A percentile compares a stretch with the other conserved stretches of the same genome.
phyloP scores from a whole-genome alignment of 2,329 filamentous ascomycete genomes.

The Aspergillus quadrilineatus region DNA sequence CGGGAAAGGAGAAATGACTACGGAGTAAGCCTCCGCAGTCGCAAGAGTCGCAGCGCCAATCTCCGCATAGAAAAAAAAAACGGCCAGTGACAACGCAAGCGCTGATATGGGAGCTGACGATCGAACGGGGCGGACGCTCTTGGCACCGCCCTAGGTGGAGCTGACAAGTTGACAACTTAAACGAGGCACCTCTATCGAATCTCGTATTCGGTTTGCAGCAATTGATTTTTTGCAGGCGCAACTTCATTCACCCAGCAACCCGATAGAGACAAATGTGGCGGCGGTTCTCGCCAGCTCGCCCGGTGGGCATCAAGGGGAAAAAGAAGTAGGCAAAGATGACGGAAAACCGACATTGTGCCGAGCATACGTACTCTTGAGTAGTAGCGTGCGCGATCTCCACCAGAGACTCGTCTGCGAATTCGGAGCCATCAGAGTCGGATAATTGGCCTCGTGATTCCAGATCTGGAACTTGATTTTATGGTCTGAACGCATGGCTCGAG shows the following conservation, averaged over 20 bases:
- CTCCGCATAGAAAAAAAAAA: slow-evolving; percentile 13
- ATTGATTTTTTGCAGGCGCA: neutral
- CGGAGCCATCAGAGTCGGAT: neutral
- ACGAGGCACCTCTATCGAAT: neutral
- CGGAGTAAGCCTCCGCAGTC: slow-evolving; percentile 12
- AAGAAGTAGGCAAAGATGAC: neutral
- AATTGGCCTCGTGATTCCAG: neutral
- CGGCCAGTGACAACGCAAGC: slow-evolving; percentile 22
- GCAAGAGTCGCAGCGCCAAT: slow-evolving; percentile 7
- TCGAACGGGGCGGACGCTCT: slow-evolving; percentile 22
- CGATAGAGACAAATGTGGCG: neutral
- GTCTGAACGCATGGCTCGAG: neutral
- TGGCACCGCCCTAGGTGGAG: slow-evolving; percentile 29
- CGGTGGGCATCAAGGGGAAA: neutral
- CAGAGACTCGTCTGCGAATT: neutral
- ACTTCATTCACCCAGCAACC: neutral
- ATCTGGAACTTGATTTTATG: neutral
- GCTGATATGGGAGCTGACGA: slow-evolving; percentile 24
- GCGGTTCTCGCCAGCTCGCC: neutral
- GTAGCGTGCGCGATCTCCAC: slow-evolving; percentile 1
- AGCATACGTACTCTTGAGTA: neutral
- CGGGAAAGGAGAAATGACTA: slow-evolving; percentile 10
- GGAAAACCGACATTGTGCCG: neutral
- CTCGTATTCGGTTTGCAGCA: neutral
- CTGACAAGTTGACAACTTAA: slow-evolving; percentile 7